phyloP scores from a whole-genome alignment of 768 basidiomycete genomes.

The Amanita exitialis region DNA sequence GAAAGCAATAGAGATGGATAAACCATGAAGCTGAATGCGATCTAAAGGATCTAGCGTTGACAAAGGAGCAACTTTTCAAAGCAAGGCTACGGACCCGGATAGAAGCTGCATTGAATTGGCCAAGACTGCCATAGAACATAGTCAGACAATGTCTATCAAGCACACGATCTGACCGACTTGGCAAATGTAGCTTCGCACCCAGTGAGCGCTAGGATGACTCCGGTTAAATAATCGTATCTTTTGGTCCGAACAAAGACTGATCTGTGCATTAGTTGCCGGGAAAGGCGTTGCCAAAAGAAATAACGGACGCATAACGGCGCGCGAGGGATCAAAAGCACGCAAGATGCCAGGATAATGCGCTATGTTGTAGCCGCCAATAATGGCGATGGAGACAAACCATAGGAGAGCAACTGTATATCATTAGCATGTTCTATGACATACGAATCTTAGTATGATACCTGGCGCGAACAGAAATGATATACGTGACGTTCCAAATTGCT shows the following conservation, averaged over 20 bases:
- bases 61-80: background rate
- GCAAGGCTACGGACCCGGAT: slow-evolving; percentile 31
- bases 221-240: slow-evolving; percentile 50
- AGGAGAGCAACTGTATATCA: slow-evolving; percentile 27
- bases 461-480: slow-evolving; percentile 47
- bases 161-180: slow-evolving; percentile 29
- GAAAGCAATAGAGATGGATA: slow-evolving; percentile 54
- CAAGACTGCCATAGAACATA: slow-evolving; percentile 29
- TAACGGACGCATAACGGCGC: slow-evolving; percentile 47
- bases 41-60: slow-evolving; percentile 14
- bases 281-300: background rate
- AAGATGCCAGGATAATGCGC: slow-evolving; percentile 45
- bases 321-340: slow-evolving; percentile 57
- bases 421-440: slow-evolving; percentile 14
- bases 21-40: slow-evolving; percentile 42
- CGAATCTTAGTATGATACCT: slow-evolving; percentile 18
- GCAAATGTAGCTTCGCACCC: slow-evolving; percentile 64
- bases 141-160: background rate
- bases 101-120: slow-evolving; percentile 53
- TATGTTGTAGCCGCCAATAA: slow-evolving; percentile 50
- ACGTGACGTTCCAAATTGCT: slow-evolving; percentile 49
- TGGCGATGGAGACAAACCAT: slow-evolving; percentile 44
- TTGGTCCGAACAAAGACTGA: slow-evolving; percentile 58
- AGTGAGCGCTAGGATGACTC: slow-evolving; percentile 54
- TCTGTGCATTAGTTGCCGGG: background rate